Evolutionary conservation across 2,329 filamentous ascomycete species (phyloP), one percentile per base, ranked within the genome.

Genomic region (Aspergillus japonicus): DNA sequence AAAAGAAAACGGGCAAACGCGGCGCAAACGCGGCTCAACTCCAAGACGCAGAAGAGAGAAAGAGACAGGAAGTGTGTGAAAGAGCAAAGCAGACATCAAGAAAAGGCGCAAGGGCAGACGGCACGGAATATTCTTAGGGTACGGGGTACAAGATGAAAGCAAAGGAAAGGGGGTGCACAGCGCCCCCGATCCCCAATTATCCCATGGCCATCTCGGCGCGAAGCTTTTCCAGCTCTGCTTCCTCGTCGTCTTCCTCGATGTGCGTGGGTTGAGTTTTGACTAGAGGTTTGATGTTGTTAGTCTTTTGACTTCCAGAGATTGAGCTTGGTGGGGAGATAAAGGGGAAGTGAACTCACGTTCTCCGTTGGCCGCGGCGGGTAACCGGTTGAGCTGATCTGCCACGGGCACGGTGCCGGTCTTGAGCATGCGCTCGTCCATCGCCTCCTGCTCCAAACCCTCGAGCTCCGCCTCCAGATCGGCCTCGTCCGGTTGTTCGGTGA

Each of bases 191-290:
- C 35, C n/a, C 24, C 26, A 16, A 0, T 55, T 47, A 71, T 78
- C 77, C 96, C 89, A 97, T 96, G 66, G 93, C 93, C 94, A 98
- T 98, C 78, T 97, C 94, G 39, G 92, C 93, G 75, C 96, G 92
- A 68, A 99, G 78, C 80, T 95, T 97, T 77, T 89, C 87, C 72
- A 98, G 82, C 80, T 98, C 94, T 70, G 89, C 94, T 77, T 98
- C 94, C 74, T 98, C 95, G 83, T 98, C 94, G 76, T 97, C 93
- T 76, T 96, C 92, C 73, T 90, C 87, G 75, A 62, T 74, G 72
- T 67, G 80, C 76, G 80, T 74, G 62, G 77, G 69, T 70, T 81
- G 81, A 63, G 77, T 77, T 73, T 77, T 79, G 67, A 77, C 78
- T 81, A 66, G 62, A 62, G 60, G 59, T 23, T 29, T 8, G 7